A percentile compares a stretch with the other conserved stretches of the same genome.
These are phyloP conservation scores for Lactuca sativa DNA, from an alignment of 129 eudicot genomes.

Conservation along the genomic window DNA sequence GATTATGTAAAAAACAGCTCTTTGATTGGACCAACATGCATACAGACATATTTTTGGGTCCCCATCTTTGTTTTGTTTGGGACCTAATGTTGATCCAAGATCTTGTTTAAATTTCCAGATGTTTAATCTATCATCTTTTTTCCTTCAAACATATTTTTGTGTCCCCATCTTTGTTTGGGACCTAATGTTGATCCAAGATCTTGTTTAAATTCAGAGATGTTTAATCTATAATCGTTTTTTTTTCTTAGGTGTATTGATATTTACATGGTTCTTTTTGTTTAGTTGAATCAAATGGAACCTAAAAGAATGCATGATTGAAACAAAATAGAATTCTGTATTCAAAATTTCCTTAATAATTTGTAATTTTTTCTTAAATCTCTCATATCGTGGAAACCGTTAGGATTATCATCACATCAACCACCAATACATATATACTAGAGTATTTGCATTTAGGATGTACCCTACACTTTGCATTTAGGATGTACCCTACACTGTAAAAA, in stretches of 20 bases:
- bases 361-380: no score
- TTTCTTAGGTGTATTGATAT: neutral
- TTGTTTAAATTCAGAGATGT: neutral
- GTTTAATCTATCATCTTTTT: neutral
- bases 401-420: no score
- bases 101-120: conserved; percentile 8
- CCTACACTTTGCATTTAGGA: no score
- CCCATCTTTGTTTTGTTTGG: conserved; percentile 19
- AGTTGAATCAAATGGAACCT: no score
- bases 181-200: conserved; percentile 19
- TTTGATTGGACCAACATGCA: conserved; percentile 34
- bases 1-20: conserved; percentile 33
- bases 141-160: conserved; percentile 19
- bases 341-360: no score
- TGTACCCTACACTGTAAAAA: no score
- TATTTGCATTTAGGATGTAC: no score
- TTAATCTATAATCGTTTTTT: neutral
- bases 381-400: no score
- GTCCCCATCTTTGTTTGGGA: conserved; percentile 23
- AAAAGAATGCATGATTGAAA: no score
- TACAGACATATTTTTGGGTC: conserved; percentile 25
- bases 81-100: conserved; percentile 23
- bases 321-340: no score
- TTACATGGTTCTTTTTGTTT: neutral
- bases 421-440: no score